Evolutionary conservation across 1,284 basidiomycete species (phyloP), one percentile per base, ranked within the genome.

Genomic region (Pulveroboletus sp.): DNA sequence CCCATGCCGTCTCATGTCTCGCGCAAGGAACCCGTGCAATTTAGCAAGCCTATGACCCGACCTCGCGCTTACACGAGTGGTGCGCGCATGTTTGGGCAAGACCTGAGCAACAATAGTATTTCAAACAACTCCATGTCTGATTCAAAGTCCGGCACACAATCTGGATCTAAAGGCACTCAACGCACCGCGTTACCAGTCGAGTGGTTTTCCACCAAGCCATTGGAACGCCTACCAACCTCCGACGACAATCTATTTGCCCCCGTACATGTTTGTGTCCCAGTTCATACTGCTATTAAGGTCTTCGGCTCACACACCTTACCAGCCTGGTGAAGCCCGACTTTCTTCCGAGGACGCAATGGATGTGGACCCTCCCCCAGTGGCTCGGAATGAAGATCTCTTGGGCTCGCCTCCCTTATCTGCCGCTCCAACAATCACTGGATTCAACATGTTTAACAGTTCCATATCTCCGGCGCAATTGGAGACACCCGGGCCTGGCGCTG

Each of bases 291-390:
- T 20, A 12, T n/a, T 24, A 15, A 4, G 12, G 10, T 11, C 12
- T 35, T 53, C 35, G 15, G 31, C 53, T 62, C 15, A 62, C 39
- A 33, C n/a, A 8, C 33, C 39, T 33, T 51, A 65, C 66, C 62
- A 81, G 78, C 73, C 72, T 38, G 64, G 64, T 48, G 71, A 71
- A 51, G 64, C 73, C 47, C 78, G 77, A 47, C 74, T 79, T 28
- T 67, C 71, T 47, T 71, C 68, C 29, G 81, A 82, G 56, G 89
- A 91, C 69, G 84, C 84, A 22, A 91, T 91, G 89, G 89, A 91
- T 62, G 78, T 91, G 39, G 89, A 91, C 68, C 78, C 78, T 36
- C 81, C 80, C 20, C 57, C 69, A 58, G 42, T 64, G 60, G 26
- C 65, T 62, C 44, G 64, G 63, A 38, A 62, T 60, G 43, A 61